These are phyloP conservation scores for Saccharata proteae DNA, from an alignment of 2,329 filamentous ascomycete species.

Conservation along the genomic window DNA sequence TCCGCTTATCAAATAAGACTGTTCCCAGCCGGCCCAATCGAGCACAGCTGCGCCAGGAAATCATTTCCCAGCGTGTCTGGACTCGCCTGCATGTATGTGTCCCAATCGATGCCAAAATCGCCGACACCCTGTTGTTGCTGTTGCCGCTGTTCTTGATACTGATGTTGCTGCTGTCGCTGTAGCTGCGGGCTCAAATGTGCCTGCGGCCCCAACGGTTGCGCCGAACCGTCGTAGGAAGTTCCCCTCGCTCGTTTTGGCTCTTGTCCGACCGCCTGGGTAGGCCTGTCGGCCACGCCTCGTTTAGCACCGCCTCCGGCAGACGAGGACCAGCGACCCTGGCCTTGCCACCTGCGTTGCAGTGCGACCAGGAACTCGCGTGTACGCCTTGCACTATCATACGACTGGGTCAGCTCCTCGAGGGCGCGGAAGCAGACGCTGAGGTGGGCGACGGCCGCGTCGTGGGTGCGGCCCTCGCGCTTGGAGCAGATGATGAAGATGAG, in stretches of 20 bases:
- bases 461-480: slow-evolving; percentile 5
- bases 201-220: no score
- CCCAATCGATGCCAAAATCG: slow-evolving; percentile 3
- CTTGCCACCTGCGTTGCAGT: slow-evolving; percentile 7
- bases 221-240: slow-evolving; percentile 6
- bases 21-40: slow-evolving; percentile 7
- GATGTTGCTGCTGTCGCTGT: no score
- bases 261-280: slow-evolving; percentile 1
- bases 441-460: slow-evolving; percentile 5
- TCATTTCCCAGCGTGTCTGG: slow-evolving; percentile 7
- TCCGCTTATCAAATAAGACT: no score
- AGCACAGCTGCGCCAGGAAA: slow-evolving; percentile 7
- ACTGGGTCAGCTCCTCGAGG: slow-evolving; percentile 7
- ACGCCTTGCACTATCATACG: slow-evolving; percentile 6
- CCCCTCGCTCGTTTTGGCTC: slow-evolving; percentile 6
- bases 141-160: no score
- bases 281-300: slow-evolving; percentile 3
- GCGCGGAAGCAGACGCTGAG: slow-evolving; percentile 9
- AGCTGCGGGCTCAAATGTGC: no score
- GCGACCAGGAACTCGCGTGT: slow-evolving; percentile 8
- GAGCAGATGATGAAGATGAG: slow-evolving; percentile 10
- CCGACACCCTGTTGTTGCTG: no score
- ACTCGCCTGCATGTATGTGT: slow-evolving; percentile 2
- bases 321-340: slow-evolving; percentile 1
- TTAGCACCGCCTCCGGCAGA: slow-evolving; percentile 4